Base-by-base conservation (phyloP, 1,284 basidiomycete species). In the Trichosporon inkin region DNA sequence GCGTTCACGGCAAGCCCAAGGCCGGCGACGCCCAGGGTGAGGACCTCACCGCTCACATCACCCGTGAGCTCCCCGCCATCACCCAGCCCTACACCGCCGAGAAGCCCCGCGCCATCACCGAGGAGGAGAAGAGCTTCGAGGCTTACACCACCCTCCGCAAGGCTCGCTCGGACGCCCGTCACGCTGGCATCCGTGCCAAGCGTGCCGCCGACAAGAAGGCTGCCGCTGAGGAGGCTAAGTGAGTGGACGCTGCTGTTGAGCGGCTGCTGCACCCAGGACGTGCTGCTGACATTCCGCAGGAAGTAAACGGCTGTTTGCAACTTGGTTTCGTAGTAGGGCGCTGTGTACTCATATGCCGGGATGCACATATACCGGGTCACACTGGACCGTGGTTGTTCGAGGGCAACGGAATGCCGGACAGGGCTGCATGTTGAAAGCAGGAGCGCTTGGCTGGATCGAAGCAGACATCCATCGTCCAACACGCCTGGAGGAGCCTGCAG, bases 1-100 rank as follows among this genome's bases (percentile, higher is more conserved):
- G 91, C 81, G 95, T 96, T 82, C 83, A 89, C 67, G 86, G 88
- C 81, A 97, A 98, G 84, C 88, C 90, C 80, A 96, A 96, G 85
- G 88, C 90, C 84, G 90, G 89, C 65, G 92, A 96, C 81, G 88
- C 91, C 60, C 86, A 87, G 90, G 86, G 85, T 67, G 92, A 92
- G 63, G 91, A 94, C 69, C 89, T 94, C 81, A 84, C 82, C 68
- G 86, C 89, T 62, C 79, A 86, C 72, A 90, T 88, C 68, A 90
- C 89, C 69, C 89, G 90, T 69, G 78, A 80, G 55, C 72, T 85
- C 65, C 74, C 90, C 71, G 83, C 92, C 63, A 82, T 95, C 66
- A 87, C 90, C 62, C 75, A 84, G 61, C 74, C 85, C 62, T 86
- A 85, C 79, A 79, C 81, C 62, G 84, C 83, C 72, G 96, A 99